Conservation (phyloP, 1,284 basidiomycete genomes). For the Leccinum ponderosum region DNA sequence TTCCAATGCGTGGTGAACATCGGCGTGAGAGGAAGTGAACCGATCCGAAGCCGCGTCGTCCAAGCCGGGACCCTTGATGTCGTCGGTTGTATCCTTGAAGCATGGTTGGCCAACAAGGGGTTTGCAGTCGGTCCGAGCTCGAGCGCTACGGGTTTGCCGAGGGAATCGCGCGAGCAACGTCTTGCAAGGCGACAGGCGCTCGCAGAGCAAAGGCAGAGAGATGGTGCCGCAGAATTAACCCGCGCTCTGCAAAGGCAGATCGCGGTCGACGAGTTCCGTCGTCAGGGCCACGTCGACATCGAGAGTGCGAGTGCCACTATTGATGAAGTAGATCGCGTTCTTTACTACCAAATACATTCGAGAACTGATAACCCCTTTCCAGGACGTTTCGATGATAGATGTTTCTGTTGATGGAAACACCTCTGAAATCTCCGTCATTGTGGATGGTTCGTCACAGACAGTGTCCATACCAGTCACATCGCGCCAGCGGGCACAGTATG, state of each 20-base stretch:
- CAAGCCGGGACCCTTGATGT: slow-evolving; percentile 96
- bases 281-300: slow-evolving; percentile 7
- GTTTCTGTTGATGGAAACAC: slow-evolving; percentile 13
- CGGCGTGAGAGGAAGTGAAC: slow-evolving; percentile 94
- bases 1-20: slow-evolving; percentile 99
- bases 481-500: slow-evolving; percentile 17
- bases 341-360: neutral
- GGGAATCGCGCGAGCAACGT: slow-evolving; percentile 73
- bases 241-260: slow-evolving; percentile 57
- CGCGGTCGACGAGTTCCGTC: slow-evolving; percentile 21
- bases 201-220: slow-evolving; percentile 54
- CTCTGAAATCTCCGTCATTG: slow-evolving; percentile 24
- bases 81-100: slow-evolving; percentile 92
- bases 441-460: slow-evolving; percentile 23
- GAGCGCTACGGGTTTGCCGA: slow-evolving; percentile 59
- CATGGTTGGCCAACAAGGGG: slow-evolving; percentile 85
- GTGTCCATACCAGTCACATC: slow-evolving; percentile 23
- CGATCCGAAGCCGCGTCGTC: slow-evolving; percentile 89
- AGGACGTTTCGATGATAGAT: slow-evolving; percentile 33
- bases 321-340: slow-evolving; percentile 29
- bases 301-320: slow-evolving; percentile 7
- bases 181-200: slow-evolving; percentile 56
- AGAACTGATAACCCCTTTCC: slow-evolving; percentile 9
- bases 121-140: slow-evolving; percentile 74
- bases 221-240: slow-evolving; percentile 52